A percentile compares a stretch with the other conserved stretches of the same genome.
phyloP scores from a whole-genome alignment of 2,329 filamentous ascomycete species.

The Ascochyta pisi region DNA sequence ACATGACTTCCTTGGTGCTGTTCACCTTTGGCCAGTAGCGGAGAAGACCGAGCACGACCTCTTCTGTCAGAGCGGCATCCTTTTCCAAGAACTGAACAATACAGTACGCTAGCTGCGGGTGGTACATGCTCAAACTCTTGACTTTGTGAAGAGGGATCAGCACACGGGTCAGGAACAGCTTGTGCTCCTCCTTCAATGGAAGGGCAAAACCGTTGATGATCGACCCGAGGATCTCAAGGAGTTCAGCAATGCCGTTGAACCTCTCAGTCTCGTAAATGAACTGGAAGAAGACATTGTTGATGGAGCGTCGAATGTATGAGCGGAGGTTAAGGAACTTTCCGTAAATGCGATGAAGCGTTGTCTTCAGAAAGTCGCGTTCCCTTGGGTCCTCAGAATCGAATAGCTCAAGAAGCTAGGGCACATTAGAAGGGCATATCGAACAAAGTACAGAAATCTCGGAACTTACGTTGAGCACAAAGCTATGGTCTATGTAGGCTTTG shows the following conservation, averaged over 20 bases:
- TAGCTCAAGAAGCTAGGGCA: slow-evolving; percentile 78
- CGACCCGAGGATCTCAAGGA: slow-evolving; percentile 94
- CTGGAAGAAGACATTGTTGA: slow-evolving; percentile 99
- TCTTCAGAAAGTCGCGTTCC: slow-evolving; percentile 97
- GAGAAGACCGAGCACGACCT: slow-evolving; percentile 91
- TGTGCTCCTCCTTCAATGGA: slow-evolving; percentile 97
- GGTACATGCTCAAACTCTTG: slow-evolving; percentile 99
- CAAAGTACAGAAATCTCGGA: background rate
- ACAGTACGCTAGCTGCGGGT: slow-evolving; percentile 96
- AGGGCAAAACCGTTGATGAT: slow-evolving; percentile 99
- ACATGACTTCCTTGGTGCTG: slow-evolving; percentile 99
- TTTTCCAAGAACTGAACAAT: slow-evolving; percentile 99
- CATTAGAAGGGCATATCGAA: slow-evolving; percentile 23
- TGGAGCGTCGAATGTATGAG: slow-evolving; percentile 95
- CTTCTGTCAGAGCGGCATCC: slow-evolving; percentile 94
- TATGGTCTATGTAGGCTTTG: slow-evolving; percentile 98
- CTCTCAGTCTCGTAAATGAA: slow-evolving; percentile 98
- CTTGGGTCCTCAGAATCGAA: slow-evolving; percentile 98
- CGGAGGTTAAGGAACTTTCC: slow-evolving; percentile 98
- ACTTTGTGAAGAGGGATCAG: slow-evolving; percentile 95
- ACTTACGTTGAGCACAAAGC: slow-evolving; percentile 82
- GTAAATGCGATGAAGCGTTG: slow-evolving; percentile 95
- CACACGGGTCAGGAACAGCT: slow-evolving; percentile 93
- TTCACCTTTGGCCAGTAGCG: slow-evolving; percentile 99
- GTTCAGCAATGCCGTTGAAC: slow-evolving; percentile 96